A percentile compares a stretch with the other conserved stretches of the same genome.
phyloP scores from a whole-genome alignment of 2,329 filamentous ascomycete species.

The Nigrospora oryzae region DNA sequence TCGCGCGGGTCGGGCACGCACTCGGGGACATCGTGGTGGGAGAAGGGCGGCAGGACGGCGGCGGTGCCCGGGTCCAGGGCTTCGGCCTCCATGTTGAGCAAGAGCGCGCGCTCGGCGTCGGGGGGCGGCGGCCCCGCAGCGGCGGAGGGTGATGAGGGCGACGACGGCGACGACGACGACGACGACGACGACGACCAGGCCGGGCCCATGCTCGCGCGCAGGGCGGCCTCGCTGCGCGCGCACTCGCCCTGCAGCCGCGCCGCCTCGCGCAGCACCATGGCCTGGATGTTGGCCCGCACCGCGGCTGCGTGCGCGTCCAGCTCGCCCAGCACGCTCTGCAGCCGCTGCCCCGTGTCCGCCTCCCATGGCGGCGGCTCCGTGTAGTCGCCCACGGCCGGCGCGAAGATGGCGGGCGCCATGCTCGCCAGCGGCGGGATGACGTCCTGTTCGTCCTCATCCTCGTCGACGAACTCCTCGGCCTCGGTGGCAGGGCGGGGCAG shows the following conservation, averaged over 20 bases:
- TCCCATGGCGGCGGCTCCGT: not conserved
- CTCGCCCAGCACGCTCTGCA: conserved; percentile 1
- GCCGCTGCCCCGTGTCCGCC: not conserved
- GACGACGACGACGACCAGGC: not conserved
- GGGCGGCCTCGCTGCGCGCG: not conserved
- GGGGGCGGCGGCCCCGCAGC: no score
- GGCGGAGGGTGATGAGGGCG: no score
- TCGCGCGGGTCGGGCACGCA: not conserved
- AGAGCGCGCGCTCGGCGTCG: not conserved
- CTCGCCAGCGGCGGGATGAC: not conserved
- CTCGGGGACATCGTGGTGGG: not conserved
- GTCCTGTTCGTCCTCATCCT: not conserved
- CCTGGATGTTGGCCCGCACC: conserved; percentile 4
- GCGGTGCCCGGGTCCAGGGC: not conserved
- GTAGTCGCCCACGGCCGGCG: conserved; percentile 5
- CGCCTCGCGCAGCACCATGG: conserved; percentile 2
- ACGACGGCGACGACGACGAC: not conserved
- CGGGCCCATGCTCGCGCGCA: not conserved
- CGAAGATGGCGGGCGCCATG: conserved; percentile 6
- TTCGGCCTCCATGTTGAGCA: no score
- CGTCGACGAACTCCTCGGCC: not conserved
- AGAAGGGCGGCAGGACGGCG: not conserved
- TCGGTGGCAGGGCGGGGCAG: not conserved
- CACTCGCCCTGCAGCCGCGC: not conserved
- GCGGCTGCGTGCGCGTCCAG: conserved; percentile 3